phyloP scores from a whole-genome alignment of 768 basidiomycete species.

The Amanita phalloides region DNA sequence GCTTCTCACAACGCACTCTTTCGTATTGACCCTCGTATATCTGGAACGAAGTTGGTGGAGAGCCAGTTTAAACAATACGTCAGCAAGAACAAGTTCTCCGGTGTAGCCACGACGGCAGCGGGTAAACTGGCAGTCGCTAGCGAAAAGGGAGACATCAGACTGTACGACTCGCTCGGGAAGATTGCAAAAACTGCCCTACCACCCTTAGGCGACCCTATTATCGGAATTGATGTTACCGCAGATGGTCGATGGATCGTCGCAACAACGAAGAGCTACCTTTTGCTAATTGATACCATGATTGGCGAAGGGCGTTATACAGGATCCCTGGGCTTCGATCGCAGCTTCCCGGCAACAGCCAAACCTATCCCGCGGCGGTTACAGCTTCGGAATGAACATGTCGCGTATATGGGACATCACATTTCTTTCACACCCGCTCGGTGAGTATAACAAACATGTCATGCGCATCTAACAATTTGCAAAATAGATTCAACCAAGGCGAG shows the following conservation, averaged over 20 bases:
- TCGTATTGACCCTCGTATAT: slow-evolving; percentile 93
- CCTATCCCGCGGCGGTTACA: slow-evolving; percentile 84
- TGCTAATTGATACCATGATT: slow-evolving; percentile 92
- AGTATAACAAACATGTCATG: slow-evolving; percentile 7
- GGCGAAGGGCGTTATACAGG: slow-evolving; percentile 83
- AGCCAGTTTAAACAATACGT: slow-evolving; percentile 94
- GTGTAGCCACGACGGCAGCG: slow-evolving; percentile 75
- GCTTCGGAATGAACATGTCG: slow-evolving; percentile 83
- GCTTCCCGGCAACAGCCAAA: slow-evolving; percentile 91
- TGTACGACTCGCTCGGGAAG: slow-evolving; percentile 95
- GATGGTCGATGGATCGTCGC: slow-evolving; percentile 93
- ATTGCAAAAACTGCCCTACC: slow-evolving; percentile 98
- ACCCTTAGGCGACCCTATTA: slow-evolving; percentile 88
- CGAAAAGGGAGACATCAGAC: slow-evolving; percentile 91
- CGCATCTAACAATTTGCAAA: slow-evolving; percentile 4
- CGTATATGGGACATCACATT: slow-evolving; percentile 85
- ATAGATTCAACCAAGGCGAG: slow-evolving; percentile 87
- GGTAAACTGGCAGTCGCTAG: slow-evolving; percentile 91
- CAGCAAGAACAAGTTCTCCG: slow-evolving; percentile 92
- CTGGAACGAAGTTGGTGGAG: slow-evolving; percentile 89
- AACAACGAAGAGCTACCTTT: slow-evolving; percentile 87
- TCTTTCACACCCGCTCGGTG: slow-evolving; percentile 92
- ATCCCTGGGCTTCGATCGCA: slow-evolving; percentile 81
- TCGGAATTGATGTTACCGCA: slow-evolving; percentile 90
- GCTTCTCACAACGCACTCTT: slow-evolving; percentile 91